Evolutionary conservation across 208 protist genomes (phyloP), one percentile per base, ranked within the genome.

Genomic region (Wallacemonas sp.): DNA sequence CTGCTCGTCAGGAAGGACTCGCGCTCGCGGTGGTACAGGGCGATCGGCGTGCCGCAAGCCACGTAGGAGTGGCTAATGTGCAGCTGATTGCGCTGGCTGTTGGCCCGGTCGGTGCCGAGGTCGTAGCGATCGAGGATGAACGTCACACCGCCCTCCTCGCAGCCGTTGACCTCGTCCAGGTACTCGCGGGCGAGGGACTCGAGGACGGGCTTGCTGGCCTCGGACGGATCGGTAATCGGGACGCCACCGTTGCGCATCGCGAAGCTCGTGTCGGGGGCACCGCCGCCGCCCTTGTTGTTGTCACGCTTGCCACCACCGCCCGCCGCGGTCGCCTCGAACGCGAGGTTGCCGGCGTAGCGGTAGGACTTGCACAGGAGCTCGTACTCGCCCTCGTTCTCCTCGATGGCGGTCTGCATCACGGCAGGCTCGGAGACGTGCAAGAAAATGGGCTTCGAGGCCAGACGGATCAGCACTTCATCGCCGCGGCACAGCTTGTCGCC

Each of bases 81-180:
- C 42, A 82, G 77, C 45, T 82, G 68, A n/a, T 65, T 44, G 29
- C 79, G 83, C 63, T 93, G 84, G 23, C 39, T 45, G 52, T 86
- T 81, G 12, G 79, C 79, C 22, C 73, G 67, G 64, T 91, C 82
- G 23, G 64, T 72, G 33, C 74, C 78, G 28, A 80, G 54, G 70
- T 94, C 88, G 76, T 88, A 91, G 54, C 88, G 80, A 26, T 88
- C 69, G 20, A 94, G 39, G 14, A 76, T 77, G 65, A 89, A 87
- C 48, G 77, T 74, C n/a, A 88, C 72, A 18, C 79, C 76, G 5
- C 74, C 75, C 61, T 89, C 87, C 70, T 90, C 87, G 26, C 82
- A 86, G 25, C 67, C 81, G 66, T 94, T 94, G 39, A 94, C 84
- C 70, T 94, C 83, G 29, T 87, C 73, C 25, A 82, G 52, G 57